Evolutionary conservation across 176 grass and related monocot genomes (phyloP).

Genomic region (Stipa capillata): DNA sequence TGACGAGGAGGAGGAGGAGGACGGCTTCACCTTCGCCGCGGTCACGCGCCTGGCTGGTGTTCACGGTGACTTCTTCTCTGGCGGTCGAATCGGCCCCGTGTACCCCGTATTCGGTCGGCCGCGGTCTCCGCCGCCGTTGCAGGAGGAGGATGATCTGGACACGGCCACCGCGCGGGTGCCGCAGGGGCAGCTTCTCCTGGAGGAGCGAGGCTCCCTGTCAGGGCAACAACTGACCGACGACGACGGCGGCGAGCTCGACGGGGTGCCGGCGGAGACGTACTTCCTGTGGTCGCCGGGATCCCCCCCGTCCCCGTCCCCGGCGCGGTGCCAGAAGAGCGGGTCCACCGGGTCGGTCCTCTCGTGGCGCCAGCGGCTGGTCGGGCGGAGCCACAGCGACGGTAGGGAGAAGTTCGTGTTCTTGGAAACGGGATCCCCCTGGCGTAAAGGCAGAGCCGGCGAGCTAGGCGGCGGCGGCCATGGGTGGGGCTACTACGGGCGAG

Average conservation of each 20-base stretch:
- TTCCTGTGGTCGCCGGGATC: slow-evolving; percentile 35
- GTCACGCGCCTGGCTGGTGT: neutral
- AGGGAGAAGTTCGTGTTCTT: slow-evolving; percentile 96
- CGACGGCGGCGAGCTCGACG: slow-evolving; percentile 13
- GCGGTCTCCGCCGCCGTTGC: neutral
- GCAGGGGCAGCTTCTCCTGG: slow-evolving; percentile 44
- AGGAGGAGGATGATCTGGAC: neutral
- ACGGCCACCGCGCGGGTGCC: slow-evolving; percentile 25
- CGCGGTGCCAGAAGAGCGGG: slow-evolving; percentile 60
- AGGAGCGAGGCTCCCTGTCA: slow-evolving; percentile 23
- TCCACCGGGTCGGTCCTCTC: slow-evolving; percentile 76
- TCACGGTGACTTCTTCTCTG: neutral
- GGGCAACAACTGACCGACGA: neutral
- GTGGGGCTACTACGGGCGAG: slow-evolving; percentile 31
- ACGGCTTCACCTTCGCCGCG: slow-evolving; percentile 27
- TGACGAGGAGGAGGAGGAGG: neutral
- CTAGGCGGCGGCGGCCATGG: neutral
- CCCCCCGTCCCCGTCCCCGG: slow-evolving; percentile 16
- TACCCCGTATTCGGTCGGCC: slow-evolving; percentile 69
- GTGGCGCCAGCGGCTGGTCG: slow-evolving; percentile 61
- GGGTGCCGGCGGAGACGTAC: slow-evolving; percentile 38
- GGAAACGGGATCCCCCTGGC: neutral
- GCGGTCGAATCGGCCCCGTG: slow-evolving; percentile 12
- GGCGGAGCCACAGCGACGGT: slow-evolving; percentile 84
- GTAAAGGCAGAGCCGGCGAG: neutral